A percentile compares a stretch with the other conserved stretches of the same genome.
Evolutionary conservation across 2,329 filamentous ascomycete species (phyloP).

Genomic region (Podosphaera fusca): DNA sequence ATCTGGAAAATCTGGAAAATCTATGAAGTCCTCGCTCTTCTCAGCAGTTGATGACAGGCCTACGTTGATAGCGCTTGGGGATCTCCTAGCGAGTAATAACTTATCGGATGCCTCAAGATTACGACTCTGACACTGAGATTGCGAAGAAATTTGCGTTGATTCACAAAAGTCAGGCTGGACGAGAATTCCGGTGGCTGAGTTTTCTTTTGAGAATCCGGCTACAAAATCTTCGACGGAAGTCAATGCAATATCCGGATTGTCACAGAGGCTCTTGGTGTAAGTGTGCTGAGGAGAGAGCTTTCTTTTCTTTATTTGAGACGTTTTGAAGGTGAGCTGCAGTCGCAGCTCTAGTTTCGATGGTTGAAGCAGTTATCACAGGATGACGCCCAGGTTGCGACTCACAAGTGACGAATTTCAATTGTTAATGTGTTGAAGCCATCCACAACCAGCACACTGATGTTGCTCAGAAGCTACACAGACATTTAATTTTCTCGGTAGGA

Average conservation of each 20-base stretch:
- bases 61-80: conserved; percentile 32
- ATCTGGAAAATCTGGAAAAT: conserved; percentile 13
- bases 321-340: conserved; percentile 44
- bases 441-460: background rate
- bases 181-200: conserved; percentile 19
- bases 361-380: background rate
- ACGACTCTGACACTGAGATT: conserved; percentile 21
- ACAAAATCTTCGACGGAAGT: conserved; percentile 18
- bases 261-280: conserved; percentile 8
- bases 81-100: conserved; percentile 32
- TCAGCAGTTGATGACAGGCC: conserved; percentile 34
- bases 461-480: background rate
- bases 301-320: conserved; percentile 54
- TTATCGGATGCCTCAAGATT: conserved; percentile 24
- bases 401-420: background rate
- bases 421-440: background rate
- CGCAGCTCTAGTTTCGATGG: conserved; percentile 13
- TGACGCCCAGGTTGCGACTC: background rate
- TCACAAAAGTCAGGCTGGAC: conserved; percentile 18
- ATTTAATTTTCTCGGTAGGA: background rate
- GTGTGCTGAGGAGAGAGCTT: conserved; percentile 28
- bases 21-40: conserved; percentile 18
- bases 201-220: conserved; percentile 22
- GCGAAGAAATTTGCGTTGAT: conserved; percentile 24
- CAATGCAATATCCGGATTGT: conserved; percentile 12